These are phyloP conservation scores for Sarocladium strictum DNA, from an alignment of 2,329 filamentous ascomycete species.

Conservation along the genomic window DNA sequence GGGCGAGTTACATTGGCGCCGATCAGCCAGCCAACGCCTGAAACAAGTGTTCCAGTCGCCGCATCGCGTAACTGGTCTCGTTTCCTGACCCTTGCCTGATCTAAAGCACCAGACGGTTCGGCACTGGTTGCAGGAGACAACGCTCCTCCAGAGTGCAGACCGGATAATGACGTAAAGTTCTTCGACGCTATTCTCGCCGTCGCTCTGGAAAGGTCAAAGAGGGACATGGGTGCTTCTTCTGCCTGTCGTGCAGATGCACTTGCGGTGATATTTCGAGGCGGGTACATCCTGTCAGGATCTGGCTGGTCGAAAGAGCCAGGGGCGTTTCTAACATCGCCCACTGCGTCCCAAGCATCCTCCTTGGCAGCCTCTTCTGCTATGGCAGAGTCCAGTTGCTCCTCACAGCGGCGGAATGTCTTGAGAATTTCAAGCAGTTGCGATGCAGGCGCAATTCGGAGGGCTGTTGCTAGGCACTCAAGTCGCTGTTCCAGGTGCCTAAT, in stretches of 20 bases:
- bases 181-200: conserved; percentile 53
- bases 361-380: conserved; percentile 60
- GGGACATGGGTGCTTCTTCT: conserved; percentile 57
- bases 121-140: conserved; percentile 14
- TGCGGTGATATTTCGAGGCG: conserved; percentile 26
- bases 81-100: conserved; percentile 50
- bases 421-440: conserved; percentile 68
- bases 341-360: conserved; percentile 65
- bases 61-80: conserved; percentile 65
- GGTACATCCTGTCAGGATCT: conserved; percentile 17
- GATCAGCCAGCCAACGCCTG: conserved; percentile 62
- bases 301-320: conserved; percentile 47
- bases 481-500: conserved; percentile 73
- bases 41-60: conserved; percentile 61
- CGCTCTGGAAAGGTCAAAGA: conserved; percentile 58
- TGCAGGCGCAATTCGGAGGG: conserved; percentile 66
- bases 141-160: conserved; percentile 30
- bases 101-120: conserved; percentile 18
- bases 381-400: conserved; percentile 67
- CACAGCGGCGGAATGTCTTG: conserved; percentile 68
- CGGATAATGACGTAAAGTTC: conserved; percentile 51
- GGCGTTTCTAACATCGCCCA: conserved; percentile 52
- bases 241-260: conserved; percentile 28
- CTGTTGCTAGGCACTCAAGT: conserved; percentile 72
- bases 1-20: conserved; percentile 39